phyloP scores from a whole-genome alignment of 2,329 filamentous ascomycete species.

The Tympanopsis confertula region DNA sequence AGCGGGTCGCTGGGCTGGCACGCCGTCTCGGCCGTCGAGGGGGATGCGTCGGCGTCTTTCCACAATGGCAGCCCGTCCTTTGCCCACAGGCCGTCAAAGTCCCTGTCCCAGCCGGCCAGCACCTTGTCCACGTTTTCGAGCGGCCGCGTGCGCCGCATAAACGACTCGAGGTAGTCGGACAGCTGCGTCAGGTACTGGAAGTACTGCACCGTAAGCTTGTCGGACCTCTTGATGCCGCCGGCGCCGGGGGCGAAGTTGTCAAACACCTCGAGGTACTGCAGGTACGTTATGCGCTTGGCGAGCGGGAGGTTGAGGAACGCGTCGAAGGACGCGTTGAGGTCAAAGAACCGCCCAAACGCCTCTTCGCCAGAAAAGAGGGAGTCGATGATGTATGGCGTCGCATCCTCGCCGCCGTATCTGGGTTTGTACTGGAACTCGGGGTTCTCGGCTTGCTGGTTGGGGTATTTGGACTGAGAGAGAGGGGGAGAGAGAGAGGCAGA shows the following conservation, averaged over 20 bases:
- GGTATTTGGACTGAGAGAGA: conserved; percentile 52
- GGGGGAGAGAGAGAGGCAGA: background rate
- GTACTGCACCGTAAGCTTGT: conserved; percentile 87
- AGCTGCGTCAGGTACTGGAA: conserved; percentile 78
- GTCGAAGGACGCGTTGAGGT: conserved; percentile 75
- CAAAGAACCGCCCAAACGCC: conserved; percentile 82
- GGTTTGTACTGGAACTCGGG: conserved; percentile 82
- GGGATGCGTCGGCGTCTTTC: conserved; percentile 40
- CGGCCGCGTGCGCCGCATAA: conserved; percentile 74
- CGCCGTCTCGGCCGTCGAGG: conserved; percentile 13
- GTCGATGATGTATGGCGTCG: conserved; percentile 61
- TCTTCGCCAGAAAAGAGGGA: conserved; percentile 94
- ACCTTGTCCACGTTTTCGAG: conserved; percentile 76
- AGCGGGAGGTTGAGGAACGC: conserved; percentile 80
- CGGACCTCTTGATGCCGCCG: conserved; percentile 61
- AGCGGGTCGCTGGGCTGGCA: conserved; percentile 33
- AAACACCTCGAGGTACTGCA: conserved; percentile 87
- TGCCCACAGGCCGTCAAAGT: conserved; percentile 77
- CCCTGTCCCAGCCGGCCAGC: conserved; percentile 63
- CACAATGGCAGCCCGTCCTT: conserved; percentile 71
- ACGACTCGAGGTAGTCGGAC: conserved; percentile 73
- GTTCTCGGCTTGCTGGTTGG: conserved; percentile 90
- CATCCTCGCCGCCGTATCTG: conserved; percentile 53
- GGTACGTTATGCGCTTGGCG: conserved; percentile 73
- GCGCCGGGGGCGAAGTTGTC: conserved; percentile 71